Conservation (phyloP, 805 yeast species). For the Sporopachydermia lactativora region DNA sequence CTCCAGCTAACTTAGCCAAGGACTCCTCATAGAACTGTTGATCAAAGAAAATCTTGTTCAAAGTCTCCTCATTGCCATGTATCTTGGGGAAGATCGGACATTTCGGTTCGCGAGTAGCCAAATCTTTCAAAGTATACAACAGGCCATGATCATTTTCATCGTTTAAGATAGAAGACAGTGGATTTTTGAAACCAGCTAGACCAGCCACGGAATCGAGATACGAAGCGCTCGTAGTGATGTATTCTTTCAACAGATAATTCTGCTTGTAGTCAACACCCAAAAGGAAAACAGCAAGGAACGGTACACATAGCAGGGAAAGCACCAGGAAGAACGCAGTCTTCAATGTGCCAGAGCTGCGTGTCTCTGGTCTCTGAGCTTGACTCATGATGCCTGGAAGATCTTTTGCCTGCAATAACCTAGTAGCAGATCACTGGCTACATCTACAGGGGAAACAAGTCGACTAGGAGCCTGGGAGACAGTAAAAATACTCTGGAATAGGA, state of each 20-base stretch:
- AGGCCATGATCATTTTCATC: background rate
- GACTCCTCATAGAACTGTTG: background rate
- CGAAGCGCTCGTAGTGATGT: background rate
- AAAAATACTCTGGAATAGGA: too few relatives aligned
- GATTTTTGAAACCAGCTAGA: background rate
- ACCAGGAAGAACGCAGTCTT: too few relatives aligned
- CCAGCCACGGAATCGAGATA: background rate
- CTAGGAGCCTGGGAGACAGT: too few relatives aligned
- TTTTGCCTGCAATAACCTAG: too few relatives aligned
- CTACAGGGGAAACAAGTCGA: too few relatives aligned
- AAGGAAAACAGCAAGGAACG: background rate
- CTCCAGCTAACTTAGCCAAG: constrained; percentile 31
- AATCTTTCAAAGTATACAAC: background rate
- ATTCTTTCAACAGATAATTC: background rate
- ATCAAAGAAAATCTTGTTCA: constrained; percentile 2
- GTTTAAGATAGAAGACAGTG: background rate
- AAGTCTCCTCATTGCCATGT: background rate
- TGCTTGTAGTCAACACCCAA: background rate
- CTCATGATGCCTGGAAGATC: too few relatives aligned
- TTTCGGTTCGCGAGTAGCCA: background rate
- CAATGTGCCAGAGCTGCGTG: too few relatives aligned
- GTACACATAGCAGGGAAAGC: too few relatives aligned
- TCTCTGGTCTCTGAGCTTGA: too few relatives aligned
- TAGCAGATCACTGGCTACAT: too few relatives aligned
- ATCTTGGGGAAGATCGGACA: background rate